Evolutionary conservation across 345 rosid species (phyloP), one percentile per base, ranked within the genome.

Genomic region (Melaleuca alternifolia): DNA sequence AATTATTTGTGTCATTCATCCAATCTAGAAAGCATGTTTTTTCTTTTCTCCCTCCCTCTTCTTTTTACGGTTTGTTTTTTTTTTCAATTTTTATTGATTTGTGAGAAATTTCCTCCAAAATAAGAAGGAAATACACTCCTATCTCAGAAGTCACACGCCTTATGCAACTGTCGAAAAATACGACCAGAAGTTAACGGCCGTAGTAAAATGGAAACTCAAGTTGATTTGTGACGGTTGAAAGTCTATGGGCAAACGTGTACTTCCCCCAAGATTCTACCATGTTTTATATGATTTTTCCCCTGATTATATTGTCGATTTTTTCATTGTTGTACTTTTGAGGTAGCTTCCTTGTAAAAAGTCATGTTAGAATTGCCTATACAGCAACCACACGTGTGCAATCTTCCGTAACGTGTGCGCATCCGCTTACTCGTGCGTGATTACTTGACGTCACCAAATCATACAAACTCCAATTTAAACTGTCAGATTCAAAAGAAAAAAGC

Each of bases 1-100:
- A n/a, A n/a, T n/a, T n/a, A n/a, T n/a, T n/a, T n/a, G n/a, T n/a
- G n/a, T n/a, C n/a, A n/a, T n/a, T n/a, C n/a, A n/a, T n/a, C n/a
- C n/a, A n/a, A n/a, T n/a, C n/a, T n/a, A n/a, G 0, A 61, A 61
- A 28, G 37, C 10, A 13, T 9, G 3, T 28, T 2, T 28, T n/a
- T 26, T 57, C 53, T 24, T 3, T 57, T 24, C 5, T n/a, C n/a
- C 5, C 33, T n/a, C 33, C n/a, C n/a, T 4, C 33, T 26, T 59
- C n/a, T 1, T 0, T 59, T 6, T 1, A 3, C 1, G 23, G 2
- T 23, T 0, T 16, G 9, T 16, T 53, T 18, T 9, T 0, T 21
- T 23, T 0, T 54, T 23, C 23, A 1, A 1, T 21, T 54, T 53
- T 8, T 59, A 61, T 61, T 61, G 10, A 1, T 61, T 28, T 61